Conservation (phyloP, 2,329 filamentous ascomycete species). For the Beauveria caledonica region DNA sequence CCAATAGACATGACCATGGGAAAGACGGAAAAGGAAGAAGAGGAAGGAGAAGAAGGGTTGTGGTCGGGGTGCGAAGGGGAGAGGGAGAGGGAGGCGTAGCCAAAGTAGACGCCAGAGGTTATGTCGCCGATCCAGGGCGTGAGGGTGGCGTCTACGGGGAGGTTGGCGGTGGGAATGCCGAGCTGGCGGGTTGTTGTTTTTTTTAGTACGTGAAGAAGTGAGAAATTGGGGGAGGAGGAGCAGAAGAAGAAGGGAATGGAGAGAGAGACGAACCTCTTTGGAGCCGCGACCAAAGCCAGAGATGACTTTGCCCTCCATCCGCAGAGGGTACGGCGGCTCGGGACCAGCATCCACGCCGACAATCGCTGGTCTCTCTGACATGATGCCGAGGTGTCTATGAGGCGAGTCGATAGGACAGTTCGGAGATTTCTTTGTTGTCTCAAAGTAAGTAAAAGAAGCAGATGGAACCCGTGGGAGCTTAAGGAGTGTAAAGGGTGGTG, state of each 20-base stretch:
- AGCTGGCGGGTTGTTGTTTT: slow-evolving; percentile 44
- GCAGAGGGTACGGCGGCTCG: slow-evolving; percentile 69
- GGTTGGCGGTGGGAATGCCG: slow-evolving; percentile 93
- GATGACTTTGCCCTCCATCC: slow-evolving; percentile 79
- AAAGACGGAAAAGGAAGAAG: slow-evolving; percentile 42
- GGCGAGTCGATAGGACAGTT: no score
- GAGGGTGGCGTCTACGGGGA: slow-evolving; percentile 59
- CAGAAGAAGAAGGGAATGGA: neutral
- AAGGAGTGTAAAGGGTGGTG: no score
- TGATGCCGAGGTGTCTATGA: slow-evolving; percentile 10
- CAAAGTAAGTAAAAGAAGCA: no score
- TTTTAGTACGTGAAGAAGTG: neutral
- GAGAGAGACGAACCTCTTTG: slow-evolving; percentile 58
- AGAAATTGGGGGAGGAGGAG: no score
- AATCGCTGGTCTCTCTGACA: slow-evolving; percentile 52
- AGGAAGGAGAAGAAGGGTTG: slow-evolving; percentile 10
- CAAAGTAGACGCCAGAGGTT: slow-evolving; percentile 84
- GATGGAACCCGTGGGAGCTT: no score
- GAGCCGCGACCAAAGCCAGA: slow-evolving; percentile 90
- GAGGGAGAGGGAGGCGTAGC: slow-evolving; percentile 70
- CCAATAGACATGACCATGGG: slow-evolving; percentile 93
- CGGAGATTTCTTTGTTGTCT: no score
- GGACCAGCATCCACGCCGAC: slow-evolving; percentile 69
- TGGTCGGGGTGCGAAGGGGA: slow-evolving; percentile 38
- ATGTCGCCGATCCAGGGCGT: slow-evolving; percentile 54